Evolutionary conservation across 441 rosid species (phyloP).

Genomic region (Macaranga tanarius): DNA sequence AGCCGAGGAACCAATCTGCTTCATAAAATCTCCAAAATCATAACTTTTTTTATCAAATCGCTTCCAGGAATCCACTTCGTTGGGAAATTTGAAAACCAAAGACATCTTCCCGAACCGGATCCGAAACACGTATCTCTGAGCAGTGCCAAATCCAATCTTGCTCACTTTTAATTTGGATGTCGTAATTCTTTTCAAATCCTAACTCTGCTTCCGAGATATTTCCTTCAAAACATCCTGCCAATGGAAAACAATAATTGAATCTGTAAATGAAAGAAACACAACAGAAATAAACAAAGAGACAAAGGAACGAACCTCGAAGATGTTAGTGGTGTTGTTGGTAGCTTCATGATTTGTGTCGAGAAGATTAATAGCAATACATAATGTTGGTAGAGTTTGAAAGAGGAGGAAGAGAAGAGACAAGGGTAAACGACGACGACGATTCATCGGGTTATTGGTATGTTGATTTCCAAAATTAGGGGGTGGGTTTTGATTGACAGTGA

Average conservation of each 20-base stretch:
- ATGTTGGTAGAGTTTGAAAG: constrained; percentile 16
- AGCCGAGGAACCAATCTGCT: constrained; percentile 36
- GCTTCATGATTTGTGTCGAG: constrained; percentile 10
- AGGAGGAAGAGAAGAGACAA: constrained; percentile 26
- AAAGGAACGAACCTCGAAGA: constrained; percentile 47
- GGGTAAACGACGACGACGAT: constrained; percentile 12
- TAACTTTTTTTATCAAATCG: constrained; percentile 26
- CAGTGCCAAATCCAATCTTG: constrained; percentile 46
- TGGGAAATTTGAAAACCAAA: constrained; percentile 49
- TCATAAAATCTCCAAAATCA: constrained; percentile 40
- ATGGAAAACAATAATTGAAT: neutral
- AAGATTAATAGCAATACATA: constrained; percentile 30
- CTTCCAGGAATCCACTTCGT: constrained; percentile 52
- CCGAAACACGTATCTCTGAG: constrained; percentile 57
- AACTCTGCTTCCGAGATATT: constrained; percentile 49
- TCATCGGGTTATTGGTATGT: neutral
- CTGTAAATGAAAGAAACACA: too few species aligned
- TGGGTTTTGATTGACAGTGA: too few species aligned
- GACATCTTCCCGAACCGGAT: constrained; percentile 56
- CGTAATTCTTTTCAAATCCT: constrained; percentile 45
- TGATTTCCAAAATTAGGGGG: too few species aligned
- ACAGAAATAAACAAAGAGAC: neutral
- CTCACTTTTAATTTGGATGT: constrained; percentile 42
- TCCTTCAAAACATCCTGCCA: constrained; percentile 61
- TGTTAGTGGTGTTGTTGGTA: constrained; percentile 16